phyloP scores from a whole-genome alignment of 345 rosid species.

The Eucalyptus tenuipes region DNA sequence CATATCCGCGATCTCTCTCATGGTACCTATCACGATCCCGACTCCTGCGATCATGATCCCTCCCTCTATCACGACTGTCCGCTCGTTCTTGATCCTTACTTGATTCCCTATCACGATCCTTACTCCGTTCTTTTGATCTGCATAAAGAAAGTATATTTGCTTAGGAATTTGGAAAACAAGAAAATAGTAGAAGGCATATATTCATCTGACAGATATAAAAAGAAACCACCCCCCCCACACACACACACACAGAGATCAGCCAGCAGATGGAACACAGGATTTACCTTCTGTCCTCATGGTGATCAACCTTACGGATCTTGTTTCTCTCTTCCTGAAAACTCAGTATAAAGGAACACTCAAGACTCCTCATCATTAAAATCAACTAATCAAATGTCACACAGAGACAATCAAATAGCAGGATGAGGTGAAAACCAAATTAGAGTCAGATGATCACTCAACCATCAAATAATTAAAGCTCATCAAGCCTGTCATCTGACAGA shows the following conservation, averaged over 20 bases:
- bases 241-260: neutral
- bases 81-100: conserved; percentile 59
- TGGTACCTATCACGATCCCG: conserved; percentile 64
- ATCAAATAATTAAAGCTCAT: neutral
- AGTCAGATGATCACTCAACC: neutral
- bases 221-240: neutral
- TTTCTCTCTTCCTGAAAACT: conserved; percentile 70
- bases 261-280: neutral
- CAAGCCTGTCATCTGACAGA: neutral
- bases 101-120: conserved; percentile 41
- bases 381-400: neutral
- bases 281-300: conserved; percentile 42
- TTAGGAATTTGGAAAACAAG: neutral
- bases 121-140: conserved; percentile 80
- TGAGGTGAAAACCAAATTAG: neutral
- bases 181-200: neutral
- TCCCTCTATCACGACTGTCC: conserved; percentile 64
- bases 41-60: conserved; percentile 82
- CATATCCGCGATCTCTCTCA: conserved; percentile 62
- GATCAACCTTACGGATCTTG: conserved; percentile 55
- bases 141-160: neutral
- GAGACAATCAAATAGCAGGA: neutral
- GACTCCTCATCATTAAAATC: neutral
- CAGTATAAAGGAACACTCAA: conserved; percentile 11
- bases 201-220: neutral